Percentiles rank a stretch among this genome's conserved stretches.
Conservation (phyloP, 2,329 filamentous ascomycete genomes). For the Coleophoma eucalyptorum region DNA sequence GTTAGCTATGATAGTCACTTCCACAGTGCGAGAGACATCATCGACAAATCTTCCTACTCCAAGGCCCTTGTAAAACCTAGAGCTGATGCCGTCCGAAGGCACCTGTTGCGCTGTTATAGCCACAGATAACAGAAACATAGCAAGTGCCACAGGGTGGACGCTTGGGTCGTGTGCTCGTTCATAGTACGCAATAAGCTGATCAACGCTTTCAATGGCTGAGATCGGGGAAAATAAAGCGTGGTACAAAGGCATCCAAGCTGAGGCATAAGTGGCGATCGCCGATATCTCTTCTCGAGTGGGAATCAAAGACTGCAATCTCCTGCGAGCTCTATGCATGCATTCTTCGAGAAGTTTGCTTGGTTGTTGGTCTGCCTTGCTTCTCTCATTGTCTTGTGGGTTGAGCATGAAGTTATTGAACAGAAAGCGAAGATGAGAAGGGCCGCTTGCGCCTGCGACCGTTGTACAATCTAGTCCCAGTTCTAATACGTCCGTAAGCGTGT, state of each 20-base stretch:
- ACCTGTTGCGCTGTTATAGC: background rate
- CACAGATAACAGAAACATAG: background rate
- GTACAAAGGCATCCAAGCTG: background rate
- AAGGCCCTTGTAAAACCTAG: background rate
- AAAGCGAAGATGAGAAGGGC: too few relatives aligned
- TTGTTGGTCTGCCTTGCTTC: too few relatives aligned
- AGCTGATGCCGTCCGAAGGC: background rate
- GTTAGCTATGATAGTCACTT: background rate
- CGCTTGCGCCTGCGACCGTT: too few relatives aligned
- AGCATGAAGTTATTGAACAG: too few relatives aligned
- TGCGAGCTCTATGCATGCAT: too few relatives aligned
- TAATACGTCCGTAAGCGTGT: too few relatives aligned
- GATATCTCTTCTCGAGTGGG: background rate
- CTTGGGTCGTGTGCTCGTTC: background rate
- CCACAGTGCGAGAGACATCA: background rate
- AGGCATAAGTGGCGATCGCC: background rate
- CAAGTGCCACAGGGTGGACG: background rate
- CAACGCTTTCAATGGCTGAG: background rate
- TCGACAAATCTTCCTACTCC: background rate
- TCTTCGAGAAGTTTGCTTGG: too few relatives aligned
- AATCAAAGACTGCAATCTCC: background rate
- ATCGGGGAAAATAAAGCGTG: background rate
- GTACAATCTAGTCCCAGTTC: too few relatives aligned
- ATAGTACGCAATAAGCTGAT: background rate
- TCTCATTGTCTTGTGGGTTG: too few relatives aligned